Base-by-base conservation (phyloP, 164 flowering plant species). In the Stephania cephalantha region DNA sequence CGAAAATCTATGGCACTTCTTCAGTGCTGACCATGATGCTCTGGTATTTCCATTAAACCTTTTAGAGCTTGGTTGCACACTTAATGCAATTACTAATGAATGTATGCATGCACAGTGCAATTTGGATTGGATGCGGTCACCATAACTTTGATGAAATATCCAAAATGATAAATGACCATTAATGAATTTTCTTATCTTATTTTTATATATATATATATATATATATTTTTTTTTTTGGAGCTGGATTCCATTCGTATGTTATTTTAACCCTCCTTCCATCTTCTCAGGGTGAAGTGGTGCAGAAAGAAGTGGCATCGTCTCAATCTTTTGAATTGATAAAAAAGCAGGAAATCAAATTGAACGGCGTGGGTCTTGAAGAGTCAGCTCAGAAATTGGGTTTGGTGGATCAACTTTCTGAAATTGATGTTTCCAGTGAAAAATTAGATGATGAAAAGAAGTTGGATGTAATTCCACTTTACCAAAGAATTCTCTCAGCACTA, bases 401-500 rank as follows among this genome's bases (percentile, higher is more conserved):
- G 72, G 76, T 70, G 55, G 81, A 83, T 72, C 82, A 79, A 67
- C 76, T 77, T 70, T 78, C 74, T 69, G 81, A 77, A 29, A 22
- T 50, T 74, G 84, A 83, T 63, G 44, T 71, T 74, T 75, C 67
- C 53, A 65, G 29, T 78, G 82, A 83, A 73, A 80, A 73, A 69
- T 7, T 79, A n/a, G 81, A 85, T 50, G 48, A 74, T 25, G 89
- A 83, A 70, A 78, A 78, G 72, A 79, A 63, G 73, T 76, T 69
- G 70, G 86, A 82, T 55, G 81, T 82, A 71, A 77, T 85, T 69
- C 94, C 97, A 71, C 79, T 92, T 73, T 89, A 90, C 80, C 95
- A 92, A 80, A 91, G 91, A 82, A 88, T 94, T 69, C 83, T 92
- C 52, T 84, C 97, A 30, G 93, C 98, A 79, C 84, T 94, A 9